phyloP scores from a whole-genome alignment of 2,329 filamentous ascomycete species.

The Aspergillus luchuensis region DNA sequence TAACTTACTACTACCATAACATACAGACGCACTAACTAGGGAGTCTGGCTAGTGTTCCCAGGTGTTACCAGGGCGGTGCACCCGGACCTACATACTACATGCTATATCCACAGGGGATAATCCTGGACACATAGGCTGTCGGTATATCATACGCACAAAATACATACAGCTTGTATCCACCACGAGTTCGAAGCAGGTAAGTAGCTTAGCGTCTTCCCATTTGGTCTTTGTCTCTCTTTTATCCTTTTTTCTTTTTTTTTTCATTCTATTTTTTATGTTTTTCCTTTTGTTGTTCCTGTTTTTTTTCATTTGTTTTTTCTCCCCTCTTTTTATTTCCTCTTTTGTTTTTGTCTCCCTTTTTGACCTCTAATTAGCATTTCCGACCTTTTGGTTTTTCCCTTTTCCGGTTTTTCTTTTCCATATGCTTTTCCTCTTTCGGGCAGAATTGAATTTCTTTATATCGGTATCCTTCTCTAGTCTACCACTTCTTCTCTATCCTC shows the following conservation, averaged over 20 bases:
- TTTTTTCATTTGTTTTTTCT: not conserved
- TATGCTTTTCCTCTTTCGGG: no score
- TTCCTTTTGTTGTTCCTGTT: not conserved
- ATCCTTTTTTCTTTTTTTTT: not conserved
- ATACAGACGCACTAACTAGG: not conserved
- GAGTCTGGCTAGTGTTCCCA: not conserved
- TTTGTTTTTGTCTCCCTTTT: not conserved
- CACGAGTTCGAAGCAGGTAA: slow-evolving; percentile 2
- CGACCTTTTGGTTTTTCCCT: no score
- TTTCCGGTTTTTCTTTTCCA: no score
- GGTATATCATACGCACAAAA: not conserved
- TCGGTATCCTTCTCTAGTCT: no score
- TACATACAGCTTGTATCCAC: slow-evolving; percentile 4
- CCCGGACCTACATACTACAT: not conserved
- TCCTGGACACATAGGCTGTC: not conserved
- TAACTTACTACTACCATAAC: not conserved
- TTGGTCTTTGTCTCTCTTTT: not conserved
- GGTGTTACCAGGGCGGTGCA: not conserved
- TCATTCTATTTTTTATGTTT: no score
- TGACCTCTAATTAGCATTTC: not conserved
- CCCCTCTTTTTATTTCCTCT: not conserved
- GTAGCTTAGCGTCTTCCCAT: not conserved
- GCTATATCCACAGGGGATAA: not conserved
- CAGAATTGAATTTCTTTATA: no score
- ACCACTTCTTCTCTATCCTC: not conserved